Evolutionary conservation across 495 filamentous ascomycete genomes (phyloP), one percentile per base, ranked within the genome.

Genomic region (Xylaria longipes): DNA sequence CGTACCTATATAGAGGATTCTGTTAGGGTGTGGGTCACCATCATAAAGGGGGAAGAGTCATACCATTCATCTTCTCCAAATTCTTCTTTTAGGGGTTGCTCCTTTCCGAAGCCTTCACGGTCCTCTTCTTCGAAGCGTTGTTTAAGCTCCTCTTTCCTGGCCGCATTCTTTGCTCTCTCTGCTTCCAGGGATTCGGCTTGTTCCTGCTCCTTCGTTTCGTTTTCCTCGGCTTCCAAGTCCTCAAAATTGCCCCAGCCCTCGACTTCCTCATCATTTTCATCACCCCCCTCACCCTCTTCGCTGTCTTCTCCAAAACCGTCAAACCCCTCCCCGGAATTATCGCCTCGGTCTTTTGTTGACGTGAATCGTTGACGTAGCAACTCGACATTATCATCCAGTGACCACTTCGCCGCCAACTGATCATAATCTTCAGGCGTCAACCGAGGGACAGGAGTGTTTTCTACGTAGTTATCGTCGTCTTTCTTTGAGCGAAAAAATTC

Each of bases 41-140:
- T 62, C 39, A 15, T 17, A 22, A 29, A 35, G 8, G 37, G 61
- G 25, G 1, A 20, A 8, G n/a, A 22, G 33, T 25, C 62, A 50
- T 71, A 71, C 97, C 97, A 99, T 54, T 98, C 94, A 75, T 99
- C 96, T 81, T 98, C 95, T 41, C 94, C 97, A 75, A 97, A 98
- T 76, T 96, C 89, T 48, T 94, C 87, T 0, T 87, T 81, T 0
- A 87, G 80, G 20, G 25, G 61, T 3, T 94, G 93, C 75, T 93
- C 93, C 75, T 97, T 97, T 29, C 89, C 89, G 75, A 97, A 93
- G 0, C 96, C 96, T 79, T 99, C 96, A 20, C 92, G 88, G 76
- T 99, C 96, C 84, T 99, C 96, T 78, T 98, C 95, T 78, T 99
- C 96, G 76, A 99, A 98, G 12, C 97, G 89, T 15, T 97, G 87